phyloP scores from a whole-genome alignment of 1,284 basidiomycete species.

The Cryptococcus deneoformans region DNA sequence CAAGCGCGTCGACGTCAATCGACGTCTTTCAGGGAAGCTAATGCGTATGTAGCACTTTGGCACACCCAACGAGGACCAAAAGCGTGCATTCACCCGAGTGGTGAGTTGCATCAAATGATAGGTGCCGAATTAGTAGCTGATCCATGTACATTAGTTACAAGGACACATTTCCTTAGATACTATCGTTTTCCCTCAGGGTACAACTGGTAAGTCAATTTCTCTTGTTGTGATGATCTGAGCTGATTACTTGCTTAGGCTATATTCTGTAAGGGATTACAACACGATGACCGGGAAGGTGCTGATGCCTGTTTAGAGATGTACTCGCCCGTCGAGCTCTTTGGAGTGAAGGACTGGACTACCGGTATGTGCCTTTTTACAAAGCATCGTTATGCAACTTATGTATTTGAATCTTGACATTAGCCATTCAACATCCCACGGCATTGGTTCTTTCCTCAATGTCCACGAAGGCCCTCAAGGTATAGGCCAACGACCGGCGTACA shows the following conservation, averaged over 20 bases:
- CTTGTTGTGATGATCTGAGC: too few relatives aligned
- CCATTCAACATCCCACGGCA: constrained; percentile 91
- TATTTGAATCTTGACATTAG: constrained; percentile 51
- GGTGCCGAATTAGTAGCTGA: too few relatives aligned
- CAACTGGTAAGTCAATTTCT: constrained; percentile 58
- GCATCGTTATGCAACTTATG: not conserved
- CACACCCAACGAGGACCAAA: constrained; percentile 74
- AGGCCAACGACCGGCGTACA: constrained; percentile 64
- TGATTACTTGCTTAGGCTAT: constrained; percentile 2
- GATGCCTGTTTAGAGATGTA: constrained; percentile 60
- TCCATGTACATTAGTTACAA: constrained; percentile 56
- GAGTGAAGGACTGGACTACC: constrained; percentile 69
- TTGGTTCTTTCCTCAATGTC: constrained; percentile 89
- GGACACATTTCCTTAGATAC: constrained; percentile 85
- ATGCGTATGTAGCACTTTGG: constrained; percentile 73
- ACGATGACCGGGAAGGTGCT: too few relatives aligned
- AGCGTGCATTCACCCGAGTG: constrained; percentile 86
- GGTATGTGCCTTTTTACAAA: not conserved
- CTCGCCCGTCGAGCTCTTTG: constrained; percentile 82
- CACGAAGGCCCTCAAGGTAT: constrained; percentile 93
- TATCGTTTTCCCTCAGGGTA: constrained; percentile 80
- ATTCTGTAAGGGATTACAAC: constrained; percentile 19
- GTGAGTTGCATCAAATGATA: constrained; percentile 44
- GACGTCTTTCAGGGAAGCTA: not conserved
- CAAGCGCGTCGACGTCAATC: too few relatives aligned